Evolutionary conservation across 2,329 filamentous ascomycete genomes (phyloP), one percentile per base, ranked within the genome.

Genomic region (Emmonsia crescens): DNA sequence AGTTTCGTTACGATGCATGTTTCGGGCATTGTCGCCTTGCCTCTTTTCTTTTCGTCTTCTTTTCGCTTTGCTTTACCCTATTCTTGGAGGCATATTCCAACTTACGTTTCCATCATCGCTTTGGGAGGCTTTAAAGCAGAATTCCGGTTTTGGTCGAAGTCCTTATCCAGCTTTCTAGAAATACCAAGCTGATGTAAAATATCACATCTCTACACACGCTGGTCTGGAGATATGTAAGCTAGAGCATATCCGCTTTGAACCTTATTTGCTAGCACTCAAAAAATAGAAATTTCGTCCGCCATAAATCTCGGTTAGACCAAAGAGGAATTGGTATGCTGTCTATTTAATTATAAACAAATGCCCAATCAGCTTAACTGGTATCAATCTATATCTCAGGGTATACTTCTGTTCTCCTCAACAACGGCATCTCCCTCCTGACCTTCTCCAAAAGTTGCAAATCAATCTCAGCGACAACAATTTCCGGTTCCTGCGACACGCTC

Each of bases 401-500:
- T 54, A 80, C 72, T 68, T 80, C 78, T 60, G 78, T 80, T 69
- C 85, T 76, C 67, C 84, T 79, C 60, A 81, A 69, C 61, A 87
- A 70, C 2, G 83, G 83, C 74, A 86, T 82, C 65, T 83, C 79
- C 65, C 71, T 79, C 66, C 81, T 79, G 6, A 83, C 75, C 68
- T 79, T 83, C 61, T 79, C 73, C 60, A 84, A 68, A 38, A 77
- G 72, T 29, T 77, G 76, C 9, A 83, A 67, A 73, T 86, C 81
- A 62, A 86, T 78, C 66, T 85, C 80, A 2, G 81, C 79, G 42
- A 76, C 71, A 3, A 75, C 76, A 64, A 82, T 76, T 57, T 79
- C 75, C 6, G 79, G 75, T 60, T 79, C 77, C 36, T 72, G 66
- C 44, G 70, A 68, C 27, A 75, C 74, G n/a, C 79, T 77, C 24